Conservation (phyloP, 2,329 filamentous ascomycete genomes). For the Bipolaris zeicola region DNA sequence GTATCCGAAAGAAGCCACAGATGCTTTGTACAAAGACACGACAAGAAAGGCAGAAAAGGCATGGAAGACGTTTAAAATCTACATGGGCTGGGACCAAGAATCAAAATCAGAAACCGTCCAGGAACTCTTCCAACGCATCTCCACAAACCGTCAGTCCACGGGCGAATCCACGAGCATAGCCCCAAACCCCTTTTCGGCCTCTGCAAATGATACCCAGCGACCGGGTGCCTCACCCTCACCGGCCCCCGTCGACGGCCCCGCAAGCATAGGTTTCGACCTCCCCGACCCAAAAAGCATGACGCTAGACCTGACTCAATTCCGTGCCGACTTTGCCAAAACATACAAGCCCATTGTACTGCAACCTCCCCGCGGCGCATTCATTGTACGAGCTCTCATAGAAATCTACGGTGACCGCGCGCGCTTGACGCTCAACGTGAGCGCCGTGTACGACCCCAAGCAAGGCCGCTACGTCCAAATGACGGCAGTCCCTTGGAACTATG, state of each 20-base stretch:
- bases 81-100: slow-evolving; percentile 34
- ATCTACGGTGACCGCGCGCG: slow-evolving; percentile 51
- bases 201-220: slow-evolving; percentile 22
- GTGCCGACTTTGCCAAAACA: slow-evolving; percentile 26
- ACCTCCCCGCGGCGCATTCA: slow-evolving; percentile 53
- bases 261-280: slow-evolving; percentile 31
- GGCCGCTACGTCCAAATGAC: slow-evolving; percentile 45
- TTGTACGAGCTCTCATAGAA: slow-evolving; percentile 54
- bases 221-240: slow-evolving; percentile 15
- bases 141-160: slow-evolving; percentile 8
- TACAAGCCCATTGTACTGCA: slow-evolving; percentile 30
- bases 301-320: slow-evolving; percentile 37
- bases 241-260: slow-evolving; percentile 15
- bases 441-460: slow-evolving; percentile 53
- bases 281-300: slow-evolving; percentile 33
- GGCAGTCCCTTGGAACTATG: slow-evolving; percentile 29
- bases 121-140: slow-evolving; percentile 17
- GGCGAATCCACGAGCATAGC: slow-evolving; percentile 12
- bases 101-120: slow-evolving; percentile 19
- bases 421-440: slow-evolving; percentile 53
- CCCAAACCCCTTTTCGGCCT: slow-evolving; percentile 14
- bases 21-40: slow-evolving; percentile 32
- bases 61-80: slow-evolving; percentile 33
- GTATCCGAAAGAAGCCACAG: slow-evolving; percentile 27
- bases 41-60: slow-evolving; percentile 23